Conservation (phyloP, 495 filamentous ascomycete genomes). For the Mycothermus thermophilus region DNA sequence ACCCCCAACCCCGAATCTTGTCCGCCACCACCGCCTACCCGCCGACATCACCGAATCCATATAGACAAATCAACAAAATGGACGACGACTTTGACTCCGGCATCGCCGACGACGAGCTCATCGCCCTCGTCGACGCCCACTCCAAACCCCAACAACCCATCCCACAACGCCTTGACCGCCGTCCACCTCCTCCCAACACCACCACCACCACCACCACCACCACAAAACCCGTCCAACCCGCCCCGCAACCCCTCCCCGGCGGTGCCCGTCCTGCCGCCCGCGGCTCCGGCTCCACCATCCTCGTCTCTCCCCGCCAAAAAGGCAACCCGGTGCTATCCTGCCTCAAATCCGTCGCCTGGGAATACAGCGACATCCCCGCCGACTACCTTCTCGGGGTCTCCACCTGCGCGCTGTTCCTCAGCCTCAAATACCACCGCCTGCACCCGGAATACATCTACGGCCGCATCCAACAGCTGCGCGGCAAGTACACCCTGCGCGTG, state of each 20-base stretch:
- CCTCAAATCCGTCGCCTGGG: constrained; percentile 78
- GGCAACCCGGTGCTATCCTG: constrained; percentile 85
- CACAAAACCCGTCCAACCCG: constrained; percentile 67
- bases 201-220: too few relatives aligned
- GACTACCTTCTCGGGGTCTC: constrained; percentile 84
- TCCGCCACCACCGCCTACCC: too few relatives aligned
- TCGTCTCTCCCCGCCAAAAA: constrained; percentile 75
- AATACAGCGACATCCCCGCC: constrained; percentile 86
- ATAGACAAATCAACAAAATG: constrained; percentile 14
- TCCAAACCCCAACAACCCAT: constrained; percentile 25
- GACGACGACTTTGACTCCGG: constrained; percentile 47
- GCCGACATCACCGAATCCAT: too few relatives aligned
- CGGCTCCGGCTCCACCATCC: constrained; percentile 61
- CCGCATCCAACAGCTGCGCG: constrained; percentile 64
- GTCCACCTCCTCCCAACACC: not conserved
- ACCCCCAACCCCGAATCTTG: too few relatives aligned
- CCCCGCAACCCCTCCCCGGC: constrained; percentile 67
- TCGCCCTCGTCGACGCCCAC: constrained; percentile 32
- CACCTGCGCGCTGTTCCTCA: constrained; percentile 84
- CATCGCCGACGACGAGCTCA: constrained; percentile 44
- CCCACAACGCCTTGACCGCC: constrained; percentile 30
- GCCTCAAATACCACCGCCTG: constrained; percentile 90
- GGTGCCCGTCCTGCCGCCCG: too few relatives aligned
- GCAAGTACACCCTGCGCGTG: constrained; percentile 72
- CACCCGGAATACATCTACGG: constrained; percentile 98